Percentiles rank a stretch among this genome's conserved stretches.
These are phyloP conservation scores for Geranium brycei DNA, from an alignment of 345 rosid genomes.

Conservation along the genomic window DNA sequence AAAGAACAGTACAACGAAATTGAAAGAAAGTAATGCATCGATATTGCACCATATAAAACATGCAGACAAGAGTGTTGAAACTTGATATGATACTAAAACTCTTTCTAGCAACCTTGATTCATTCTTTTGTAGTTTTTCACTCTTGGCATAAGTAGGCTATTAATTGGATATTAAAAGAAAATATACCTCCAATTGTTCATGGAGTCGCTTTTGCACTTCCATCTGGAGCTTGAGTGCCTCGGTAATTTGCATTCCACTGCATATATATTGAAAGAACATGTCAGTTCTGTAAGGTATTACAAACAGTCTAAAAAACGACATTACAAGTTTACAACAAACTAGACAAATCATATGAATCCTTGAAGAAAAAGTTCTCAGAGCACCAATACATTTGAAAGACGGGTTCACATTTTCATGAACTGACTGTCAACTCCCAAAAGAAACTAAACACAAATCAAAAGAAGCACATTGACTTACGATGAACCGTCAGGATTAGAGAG, in stretches of 20 bases:
- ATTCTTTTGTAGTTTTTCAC: background rate
- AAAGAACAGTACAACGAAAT: too few relatives aligned
- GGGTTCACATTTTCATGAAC: background rate
- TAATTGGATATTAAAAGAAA: slow-evolving; percentile 3
- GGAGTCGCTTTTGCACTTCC: slow-evolving; percentile 96
- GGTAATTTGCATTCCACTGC: slow-evolving; percentile 97
- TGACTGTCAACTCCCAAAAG: background rate
- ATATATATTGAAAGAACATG: slow-evolving; percentile 12
- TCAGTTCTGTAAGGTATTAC: slow-evolving; percentile 3
- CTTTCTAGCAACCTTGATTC: background rate
- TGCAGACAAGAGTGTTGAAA: background rate
- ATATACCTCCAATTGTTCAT: slow-evolving; percentile 94
- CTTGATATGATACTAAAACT: background rate
- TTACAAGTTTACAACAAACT: background rate
- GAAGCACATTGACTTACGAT: slow-evolving; percentile 47
- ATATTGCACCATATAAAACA: background rate
- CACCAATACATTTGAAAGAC: background rate
- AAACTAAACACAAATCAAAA: slow-evolving; percentile 5
- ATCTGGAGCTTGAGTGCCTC: slow-evolving; percentile 98
- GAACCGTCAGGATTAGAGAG: slow-evolving; percentile 84
- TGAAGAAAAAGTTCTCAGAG: background rate
- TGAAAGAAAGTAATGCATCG: background rate
- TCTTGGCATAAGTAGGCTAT: background rate
- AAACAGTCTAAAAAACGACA: too few relatives aligned
- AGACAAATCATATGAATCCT: background rate